Conservation (phyloP, 2,329 filamentous ascomycete genomes). For the Nannizziopsis barbatae region DNA sequence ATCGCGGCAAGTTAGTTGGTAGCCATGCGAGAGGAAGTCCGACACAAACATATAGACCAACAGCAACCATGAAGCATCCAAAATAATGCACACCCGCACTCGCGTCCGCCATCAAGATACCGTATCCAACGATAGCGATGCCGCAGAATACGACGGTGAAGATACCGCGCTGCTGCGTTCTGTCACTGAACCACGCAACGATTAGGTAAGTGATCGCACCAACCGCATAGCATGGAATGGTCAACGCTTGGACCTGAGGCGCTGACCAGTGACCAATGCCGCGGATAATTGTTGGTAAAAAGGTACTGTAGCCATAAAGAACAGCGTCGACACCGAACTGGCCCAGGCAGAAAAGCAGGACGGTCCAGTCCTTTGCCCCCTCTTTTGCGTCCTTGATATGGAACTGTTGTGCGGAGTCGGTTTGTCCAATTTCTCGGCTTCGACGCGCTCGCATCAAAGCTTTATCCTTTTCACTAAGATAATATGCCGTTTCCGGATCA, state of each 20-base stretch:
- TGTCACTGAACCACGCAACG: constrained; percentile 57
- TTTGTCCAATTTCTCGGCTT: constrained; percentile 41
- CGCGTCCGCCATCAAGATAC: constrained; percentile 51
- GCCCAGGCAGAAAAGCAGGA: constrained; percentile 56
- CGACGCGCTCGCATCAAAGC: constrained; percentile 44
- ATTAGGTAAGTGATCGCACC: constrained; percentile 59
- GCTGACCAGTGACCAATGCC: constrained; percentile 53
- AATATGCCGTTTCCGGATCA: constrained; percentile 53
- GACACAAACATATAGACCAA: constrained; percentile 55
- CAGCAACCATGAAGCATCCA: constrained; percentile 64
- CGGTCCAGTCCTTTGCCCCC: constrained; percentile 63
- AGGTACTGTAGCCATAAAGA: constrained; percentile 68
- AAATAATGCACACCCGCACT: constrained; percentile 58
- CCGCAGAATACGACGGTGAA: constrained; percentile 53
- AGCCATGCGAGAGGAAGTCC: constrained; percentile 47
- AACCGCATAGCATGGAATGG: constrained; percentile 65
- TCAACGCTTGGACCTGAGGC: constrained; percentile 61
- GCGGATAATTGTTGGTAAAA: constrained; percentile 67
- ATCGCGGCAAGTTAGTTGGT: constrained; percentile 59
- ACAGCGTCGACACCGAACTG: constrained; percentile 67
- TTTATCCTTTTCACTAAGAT: constrained; percentile 49
- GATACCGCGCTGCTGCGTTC: constrained; percentile 52
- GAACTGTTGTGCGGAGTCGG: constrained; percentile 42
- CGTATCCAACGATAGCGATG: constrained; percentile 58
- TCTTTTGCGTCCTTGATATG: constrained; percentile 53